Percentiles rank a stretch among this genome's conserved stretches.
Conservation (phyloP, 2,329 filamentous ascomycete genomes). For the Apiospora hydei region DNA sequence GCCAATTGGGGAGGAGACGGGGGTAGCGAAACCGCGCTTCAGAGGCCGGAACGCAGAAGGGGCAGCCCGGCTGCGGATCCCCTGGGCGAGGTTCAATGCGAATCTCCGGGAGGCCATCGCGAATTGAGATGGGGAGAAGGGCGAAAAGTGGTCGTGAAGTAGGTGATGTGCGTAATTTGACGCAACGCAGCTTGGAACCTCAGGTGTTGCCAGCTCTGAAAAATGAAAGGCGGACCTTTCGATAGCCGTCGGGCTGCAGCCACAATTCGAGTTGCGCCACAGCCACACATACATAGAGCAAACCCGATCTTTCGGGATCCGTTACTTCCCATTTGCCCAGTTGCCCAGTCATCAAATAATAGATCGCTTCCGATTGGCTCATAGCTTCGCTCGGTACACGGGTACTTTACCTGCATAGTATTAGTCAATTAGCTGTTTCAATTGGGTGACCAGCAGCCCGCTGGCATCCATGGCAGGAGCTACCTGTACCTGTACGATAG, state of each 20-base stretch:
- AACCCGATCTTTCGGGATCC: slow-evolving; percentile 8
- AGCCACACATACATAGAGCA: background rate
- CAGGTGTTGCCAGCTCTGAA: slow-evolving; percentile 31
- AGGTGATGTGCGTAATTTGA: slow-evolving; percentile 63
- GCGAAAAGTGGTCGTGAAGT: slow-evolving; percentile 37
- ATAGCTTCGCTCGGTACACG: background rate
- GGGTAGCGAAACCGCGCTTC: slow-evolving; percentile 89
- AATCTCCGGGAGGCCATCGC: slow-evolving; percentile 95
- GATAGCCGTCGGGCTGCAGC: slow-evolving; percentile 16
- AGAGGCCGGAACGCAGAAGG: slow-evolving; percentile 79
- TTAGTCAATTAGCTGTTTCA: background rate
- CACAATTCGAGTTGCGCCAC: slow-evolving; percentile 8
- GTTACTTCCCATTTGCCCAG: background rate
- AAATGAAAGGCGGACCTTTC: slow-evolving; percentile 21
- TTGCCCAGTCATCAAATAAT: background rate
- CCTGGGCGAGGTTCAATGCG: slow-evolving; percentile 91
- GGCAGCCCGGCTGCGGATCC: slow-evolving; percentile 86
- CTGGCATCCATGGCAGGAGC: too few relatives aligned
- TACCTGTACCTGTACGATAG: background rate
- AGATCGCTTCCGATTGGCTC: background rate
- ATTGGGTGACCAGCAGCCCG: background rate
- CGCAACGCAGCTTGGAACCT: slow-evolving; percentile 20
- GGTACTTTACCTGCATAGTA: background rate
- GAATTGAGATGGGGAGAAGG: slow-evolving; percentile 50
- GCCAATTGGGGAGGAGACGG: slow-evolving; percentile 67